phyloP scores from a whole-genome alignment of 495 filamentous ascomycete genomes.

The Lasiosphaeriaceae sp. region DNA sequence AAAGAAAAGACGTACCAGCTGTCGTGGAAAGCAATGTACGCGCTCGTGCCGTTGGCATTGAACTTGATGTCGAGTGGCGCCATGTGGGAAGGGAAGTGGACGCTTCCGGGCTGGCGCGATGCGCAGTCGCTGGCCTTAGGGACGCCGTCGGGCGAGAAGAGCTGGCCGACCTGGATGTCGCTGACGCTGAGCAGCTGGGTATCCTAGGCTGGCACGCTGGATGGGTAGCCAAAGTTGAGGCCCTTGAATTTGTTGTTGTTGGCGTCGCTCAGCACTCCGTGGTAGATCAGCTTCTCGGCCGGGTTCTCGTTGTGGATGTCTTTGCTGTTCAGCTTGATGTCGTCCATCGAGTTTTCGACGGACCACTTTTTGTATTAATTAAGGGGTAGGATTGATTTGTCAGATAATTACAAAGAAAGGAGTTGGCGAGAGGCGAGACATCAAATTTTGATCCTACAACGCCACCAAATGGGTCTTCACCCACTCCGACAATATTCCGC shows the following conservation, averaged over 20 bases:
- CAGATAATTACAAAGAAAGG: neutral
- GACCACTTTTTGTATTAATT: conserved; percentile 36
- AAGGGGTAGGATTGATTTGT: neutral
- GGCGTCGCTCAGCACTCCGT: conserved; percentile 52
- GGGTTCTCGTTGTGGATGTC: conserved; percentile 65
- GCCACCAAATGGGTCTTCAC: conserved; percentile 54
- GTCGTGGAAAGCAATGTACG: conserved; percentile 55
- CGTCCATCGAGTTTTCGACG: conserved; percentile 65
- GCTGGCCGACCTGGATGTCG: conserved; percentile 36
- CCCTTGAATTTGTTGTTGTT: conserved; percentile 33
- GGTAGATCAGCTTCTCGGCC: conserved; percentile 65
- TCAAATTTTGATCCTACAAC: conserved; percentile 24
- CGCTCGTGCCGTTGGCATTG: conserved; percentile 31
- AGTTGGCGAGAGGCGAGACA: neutral
- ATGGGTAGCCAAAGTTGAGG: conserved; percentile 59
- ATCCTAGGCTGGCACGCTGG: conserved; percentile 59
- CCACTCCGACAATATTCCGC: conserved; percentile 62
- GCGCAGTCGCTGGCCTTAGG: conserved; percentile 19
- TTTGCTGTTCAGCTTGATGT: conserved; percentile 46
- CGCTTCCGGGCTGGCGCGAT: conserved; percentile 35
- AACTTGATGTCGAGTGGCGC: conserved; percentile 56
- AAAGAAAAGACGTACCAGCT: conserved; percentile 49
- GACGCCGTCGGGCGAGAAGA: conserved; percentile 39
- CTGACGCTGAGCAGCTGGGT: conserved; percentile 32
- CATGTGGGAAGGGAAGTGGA: conserved; percentile 52